Evolutionary conservation across 75 land plant genomes (phyloP), one percentile per base, ranked within the genome.

Genomic region (Picea glauca): DNA sequence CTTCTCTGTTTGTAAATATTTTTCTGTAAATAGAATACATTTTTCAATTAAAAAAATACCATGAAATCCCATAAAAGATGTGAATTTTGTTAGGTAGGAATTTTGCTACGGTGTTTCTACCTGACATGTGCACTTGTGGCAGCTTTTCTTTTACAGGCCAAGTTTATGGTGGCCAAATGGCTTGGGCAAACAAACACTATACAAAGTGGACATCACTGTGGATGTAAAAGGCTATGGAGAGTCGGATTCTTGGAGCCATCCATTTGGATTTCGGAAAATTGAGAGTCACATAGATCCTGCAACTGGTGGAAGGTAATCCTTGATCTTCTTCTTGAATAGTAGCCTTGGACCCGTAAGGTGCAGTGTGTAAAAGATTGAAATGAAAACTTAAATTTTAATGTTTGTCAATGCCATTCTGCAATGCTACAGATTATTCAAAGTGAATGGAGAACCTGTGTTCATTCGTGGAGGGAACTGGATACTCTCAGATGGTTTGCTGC

Each of bases 151-250:
- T 82, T 91, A 94, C 79, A 94, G 87, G 74, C 99, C 99, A 58
- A 84, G 85, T 58, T 78, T 96, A 72, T 96, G 99, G 99, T 96
- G 99, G 99, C 98, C 98, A 77, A 96, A 96, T 88, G 98, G 98
- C 66, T 85, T 96, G 95, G 99, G 99, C 9, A 91, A 96, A 75
- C 99, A 96, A 81, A 83, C 88, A 8, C 79, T 96, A 26, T 91
- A 96, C 80, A 85, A 90, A 81, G 98, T 94, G 67, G 87, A 78
- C 26, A 91, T 96, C 76, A 81, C 80, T 46, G 81, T 94, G 78
- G 92, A 87, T 62, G 93, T 93, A 33, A 81, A 94, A 38, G 95
- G 84, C 46, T 84, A 83, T 84, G 95, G 93, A 54, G 95, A 94
- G 77, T 94, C 98, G 78, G 99, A 94, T 81, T 80, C 86, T 3